A percentile compares a stretch with the other conserved stretches of the same genome.
Conservation (phyloP, 106 monocot species). For the Dioscorea zingiberensis region DNA sequence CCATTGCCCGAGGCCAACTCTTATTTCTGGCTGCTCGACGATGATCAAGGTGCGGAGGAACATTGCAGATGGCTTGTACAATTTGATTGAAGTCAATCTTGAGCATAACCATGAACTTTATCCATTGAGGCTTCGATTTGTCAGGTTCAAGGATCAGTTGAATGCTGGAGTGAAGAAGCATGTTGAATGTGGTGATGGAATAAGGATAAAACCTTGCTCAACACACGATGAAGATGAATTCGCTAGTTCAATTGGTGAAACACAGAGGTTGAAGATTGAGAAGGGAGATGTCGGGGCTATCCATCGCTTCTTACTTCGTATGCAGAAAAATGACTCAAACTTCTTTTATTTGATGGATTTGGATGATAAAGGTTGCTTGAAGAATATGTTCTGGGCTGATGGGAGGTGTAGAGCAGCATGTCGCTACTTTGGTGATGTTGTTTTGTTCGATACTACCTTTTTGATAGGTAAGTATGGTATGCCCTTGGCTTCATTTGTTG, state of each 20-base stretch:
- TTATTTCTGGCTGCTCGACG: no score
- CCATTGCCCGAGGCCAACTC: no score
- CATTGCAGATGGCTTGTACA: neutral
- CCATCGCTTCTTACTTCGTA: neutral
- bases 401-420: neutral
- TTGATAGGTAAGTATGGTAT: neutral
- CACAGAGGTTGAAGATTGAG: neutral
- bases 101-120: no score
- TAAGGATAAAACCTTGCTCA: neutral
- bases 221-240: neutral
- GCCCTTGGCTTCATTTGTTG: constrained; percentile 4
- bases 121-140: no score
- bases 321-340: neutral
- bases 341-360: neutral
- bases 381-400: constrained; percentile 11
- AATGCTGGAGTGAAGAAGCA: constrained; percentile 8
- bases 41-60: no score
- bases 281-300: neutral
- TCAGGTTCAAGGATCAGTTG: constrained; percentile 6
- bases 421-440: constrained; percentile 6
- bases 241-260: neutral
- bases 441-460: constrained; percentile 2
- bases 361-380: neutral
- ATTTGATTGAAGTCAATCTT: no score
- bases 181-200: no score